Percentiles rank a stretch among this genome's conserved stretches.
Evolutionary conservation across 2,329 filamentous ascomycete species (phyloP).

Genomic region (Incumbomyces lentus): DNA sequence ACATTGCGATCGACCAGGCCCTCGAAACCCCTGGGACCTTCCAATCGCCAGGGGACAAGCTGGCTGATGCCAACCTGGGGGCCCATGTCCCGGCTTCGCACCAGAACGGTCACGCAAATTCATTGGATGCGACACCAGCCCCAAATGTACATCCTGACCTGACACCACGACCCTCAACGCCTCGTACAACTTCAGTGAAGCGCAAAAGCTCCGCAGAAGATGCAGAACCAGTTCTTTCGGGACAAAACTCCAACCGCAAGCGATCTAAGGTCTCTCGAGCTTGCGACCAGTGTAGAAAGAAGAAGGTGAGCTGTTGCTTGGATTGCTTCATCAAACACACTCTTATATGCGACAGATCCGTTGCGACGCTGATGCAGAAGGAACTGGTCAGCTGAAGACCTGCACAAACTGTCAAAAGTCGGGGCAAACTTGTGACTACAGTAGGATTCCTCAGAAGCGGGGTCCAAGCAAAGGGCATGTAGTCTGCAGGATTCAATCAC

Average conservation of each 20-base stretch:
- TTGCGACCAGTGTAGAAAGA: constrained; percentile 79
- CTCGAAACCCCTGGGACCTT: not conserved
- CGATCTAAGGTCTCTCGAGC: constrained; percentile 78
- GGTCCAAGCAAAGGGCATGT: constrained; percentile 77
- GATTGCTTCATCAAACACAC: not conserved
- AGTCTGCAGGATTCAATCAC: not conserved
- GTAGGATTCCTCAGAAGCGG: constrained; percentile 75
- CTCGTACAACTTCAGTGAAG: not conserved
- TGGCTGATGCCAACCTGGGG: not conserved
- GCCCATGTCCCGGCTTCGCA: not conserved
- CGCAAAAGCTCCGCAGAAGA: constrained; percentile 14
- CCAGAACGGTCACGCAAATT: not conserved
- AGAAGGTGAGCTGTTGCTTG: constrained; percentile 47
- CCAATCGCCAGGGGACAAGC: not conserved
- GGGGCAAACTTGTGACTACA: constrained; percentile 70
- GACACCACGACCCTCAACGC: constrained; percentile 12
- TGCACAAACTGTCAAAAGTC: constrained; percentile 75
- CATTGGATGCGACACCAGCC: not conserved
- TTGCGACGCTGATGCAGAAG: constrained; percentile 71
- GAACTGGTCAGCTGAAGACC: constrained; percentile 49
- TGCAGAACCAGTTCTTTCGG: constrained; percentile 8
- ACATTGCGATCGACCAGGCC: not conserved
- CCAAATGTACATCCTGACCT: constrained; percentile 11
- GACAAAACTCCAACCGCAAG: constrained; percentile 51
- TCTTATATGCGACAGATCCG: constrained; percentile 47